phyloP scores from a whole-genome alignment of 2,329 filamentous ascomycete species.

The Dothistroma septosporum region DNA sequence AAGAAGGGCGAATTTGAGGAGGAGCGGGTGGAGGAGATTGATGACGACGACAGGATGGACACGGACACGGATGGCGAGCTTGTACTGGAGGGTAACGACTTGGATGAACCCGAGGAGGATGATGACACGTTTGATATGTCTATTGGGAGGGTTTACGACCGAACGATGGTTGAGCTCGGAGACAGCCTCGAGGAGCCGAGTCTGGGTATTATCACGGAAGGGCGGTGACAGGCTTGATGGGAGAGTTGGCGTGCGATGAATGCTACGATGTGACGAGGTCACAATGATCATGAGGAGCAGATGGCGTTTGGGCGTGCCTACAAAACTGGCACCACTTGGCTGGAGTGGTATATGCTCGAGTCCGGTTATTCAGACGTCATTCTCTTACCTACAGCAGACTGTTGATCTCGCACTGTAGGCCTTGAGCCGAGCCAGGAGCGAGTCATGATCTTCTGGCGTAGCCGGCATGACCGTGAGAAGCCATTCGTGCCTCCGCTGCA shows the following conservation, averaged over 20 bases:
- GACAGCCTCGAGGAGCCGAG: slow-evolving; percentile 55
- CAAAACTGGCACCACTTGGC: no score
- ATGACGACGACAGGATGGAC: slow-evolving; percentile 34
- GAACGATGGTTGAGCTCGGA: slow-evolving; percentile 70
- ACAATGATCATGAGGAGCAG: background rate
- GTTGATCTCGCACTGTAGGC: no score
- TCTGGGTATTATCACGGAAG: slow-evolving; percentile 47
- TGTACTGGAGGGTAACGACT: slow-evolving; percentile 30
- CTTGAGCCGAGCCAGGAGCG: no score
- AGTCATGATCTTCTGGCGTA: no score
- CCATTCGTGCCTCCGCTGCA: background rate
- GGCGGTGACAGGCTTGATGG: slow-evolving; percentile 5
- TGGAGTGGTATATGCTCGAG: background rate
- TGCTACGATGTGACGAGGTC: background rate
- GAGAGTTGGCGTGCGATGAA: background rate
- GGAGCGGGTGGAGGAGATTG: slow-evolving; percentile 29
- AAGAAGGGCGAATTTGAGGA: slow-evolving; percentile 47
- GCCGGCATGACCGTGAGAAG: no score
- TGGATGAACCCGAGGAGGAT: slow-evolving; percentile 28
- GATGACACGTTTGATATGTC: slow-evolving; percentile 58
- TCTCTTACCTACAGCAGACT: no score
- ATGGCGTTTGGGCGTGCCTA: no score
- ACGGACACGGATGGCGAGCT: slow-evolving; percentile 46
- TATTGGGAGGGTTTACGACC: slow-evolving; percentile 72
- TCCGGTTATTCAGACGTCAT: no score